Evolutionary conservation across 2,329 filamentous ascomycete genomes (phyloP).

Genomic region (Rugonectria rugulosa): DNA sequence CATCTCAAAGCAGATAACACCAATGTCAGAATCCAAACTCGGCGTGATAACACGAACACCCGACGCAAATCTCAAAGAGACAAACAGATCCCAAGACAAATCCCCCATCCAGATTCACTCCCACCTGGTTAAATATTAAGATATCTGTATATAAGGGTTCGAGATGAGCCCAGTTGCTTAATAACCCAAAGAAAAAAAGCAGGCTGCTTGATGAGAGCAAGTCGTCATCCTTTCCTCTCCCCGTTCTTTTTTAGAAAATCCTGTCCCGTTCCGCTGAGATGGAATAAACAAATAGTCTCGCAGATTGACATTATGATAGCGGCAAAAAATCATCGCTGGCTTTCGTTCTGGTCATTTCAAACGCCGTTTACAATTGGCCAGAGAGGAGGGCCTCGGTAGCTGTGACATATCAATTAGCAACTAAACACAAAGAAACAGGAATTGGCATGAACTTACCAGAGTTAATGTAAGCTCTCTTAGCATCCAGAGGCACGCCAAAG

Average conservation of each 20-base stretch:
- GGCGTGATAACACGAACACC: slow-evolving; percentile 4
- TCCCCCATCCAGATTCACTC: slow-evolving; percentile 23
- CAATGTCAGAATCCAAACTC: slow-evolving; percentile 5
- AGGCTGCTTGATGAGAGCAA: slow-evolving; percentile 21
- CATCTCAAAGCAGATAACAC: slow-evolving; percentile 30
- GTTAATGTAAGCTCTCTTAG: slow-evolving; percentile 92
- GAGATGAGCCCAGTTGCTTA: background rate
- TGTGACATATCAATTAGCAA: slow-evolving; percentile 39
- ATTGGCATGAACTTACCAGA: slow-evolving; percentile 69
- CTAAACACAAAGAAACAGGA: background rate
- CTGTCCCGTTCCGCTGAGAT: slow-evolving; percentile 33
- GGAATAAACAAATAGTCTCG: slow-evolving; percentile 25
- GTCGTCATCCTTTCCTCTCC: slow-evolving; percentile 33
- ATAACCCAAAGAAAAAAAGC: slow-evolving; percentile 22
- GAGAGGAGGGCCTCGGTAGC: slow-evolving; percentile 83
- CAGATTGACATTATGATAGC: slow-evolving; percentile 30
- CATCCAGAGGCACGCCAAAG: slow-evolving; percentile 86
- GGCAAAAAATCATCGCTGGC: slow-evolving; percentile 7
- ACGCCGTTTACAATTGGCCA: slow-evolving; percentile 68
- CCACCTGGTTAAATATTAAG: slow-evolving; percentile 34
- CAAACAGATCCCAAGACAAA: slow-evolving; percentile 16
- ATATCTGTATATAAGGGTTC: slow-evolving; percentile 28
- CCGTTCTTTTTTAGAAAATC: slow-evolving; percentile 35
- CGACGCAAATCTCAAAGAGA: slow-evolving; percentile 11
- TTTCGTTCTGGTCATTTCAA: slow-evolving; percentile 14